Evolutionary conservation across 2,329 filamentous ascomycete genomes (phyloP).

Genomic region (Paracoccidioides brasiliensis): DNA sequence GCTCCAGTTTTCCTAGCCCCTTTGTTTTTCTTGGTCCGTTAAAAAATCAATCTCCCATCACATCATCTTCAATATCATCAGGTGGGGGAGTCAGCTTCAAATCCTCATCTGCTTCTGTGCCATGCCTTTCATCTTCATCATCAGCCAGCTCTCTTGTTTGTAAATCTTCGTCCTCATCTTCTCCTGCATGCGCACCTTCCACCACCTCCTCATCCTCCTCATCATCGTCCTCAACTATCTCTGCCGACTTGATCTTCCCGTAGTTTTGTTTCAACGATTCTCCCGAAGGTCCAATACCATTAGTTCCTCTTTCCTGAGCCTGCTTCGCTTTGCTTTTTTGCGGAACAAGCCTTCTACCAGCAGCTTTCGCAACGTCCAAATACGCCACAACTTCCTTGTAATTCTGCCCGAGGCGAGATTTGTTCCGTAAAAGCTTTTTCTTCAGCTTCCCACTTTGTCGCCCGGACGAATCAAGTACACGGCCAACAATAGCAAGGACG

Average conservation of each 20-base stretch:
- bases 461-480: slow-evolving; percentile 55
- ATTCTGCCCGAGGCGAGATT: slow-evolving; percentile 65
- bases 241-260: slow-evolving; percentile 23
- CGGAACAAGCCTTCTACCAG: background rate
- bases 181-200: slow-evolving; percentile 15
- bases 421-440: slow-evolving; percentile 64
- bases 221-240: slow-evolving; percentile 33
- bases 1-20: background rate
- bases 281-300: slow-evolving; percentile 1
- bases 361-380: slow-evolving; percentile 53
- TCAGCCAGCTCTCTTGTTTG: slow-evolving; percentile 24
- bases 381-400: slow-evolving; percentile 74
- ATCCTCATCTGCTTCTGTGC: slow-evolving; percentile 8
- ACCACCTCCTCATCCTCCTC: slow-evolving; percentile 25
- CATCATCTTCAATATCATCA: slow-evolving; percentile 27
- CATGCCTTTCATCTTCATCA: slow-evolving; percentile 20
- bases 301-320: background rate
- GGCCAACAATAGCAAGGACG: slow-evolving; percentile 64
- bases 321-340: slow-evolving; percentile 1
- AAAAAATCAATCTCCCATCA: slow-evolving; percentile 28
- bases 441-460: slow-evolving; percentile 50
- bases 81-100: slow-evolving; percentile 12
- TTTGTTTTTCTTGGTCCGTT: background rate
- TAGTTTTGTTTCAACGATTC: slow-evolving; percentile 10
- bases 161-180: slow-evolving; percentile 33